Evolutionary conservation across 345 rosid genomes (phyloP).

Genomic region (Noccaea caerulescens): DNA sequence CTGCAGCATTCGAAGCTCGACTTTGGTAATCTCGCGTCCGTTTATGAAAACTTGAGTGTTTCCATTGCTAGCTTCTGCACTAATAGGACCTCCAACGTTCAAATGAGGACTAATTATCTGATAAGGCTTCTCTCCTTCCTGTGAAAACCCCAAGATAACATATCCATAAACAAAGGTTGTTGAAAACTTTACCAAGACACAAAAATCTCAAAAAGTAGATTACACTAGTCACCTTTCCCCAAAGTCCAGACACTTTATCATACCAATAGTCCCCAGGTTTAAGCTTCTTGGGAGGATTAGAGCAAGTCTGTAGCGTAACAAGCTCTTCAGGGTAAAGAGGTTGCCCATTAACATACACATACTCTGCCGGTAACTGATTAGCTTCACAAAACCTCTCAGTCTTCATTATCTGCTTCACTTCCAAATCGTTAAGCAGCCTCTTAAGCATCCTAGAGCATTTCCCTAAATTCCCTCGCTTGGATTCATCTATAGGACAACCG

Average conservation of each 20-base stretch:
- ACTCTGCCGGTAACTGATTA: conserved; percentile 90
- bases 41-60: conserved; percentile 90
- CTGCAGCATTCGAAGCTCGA: conserved; percentile 97
- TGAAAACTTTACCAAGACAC: not conserved
- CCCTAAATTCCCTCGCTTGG: conserved; percentile 72
- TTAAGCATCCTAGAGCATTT: conserved; percentile 95
- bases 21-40: conserved; percentile 94
- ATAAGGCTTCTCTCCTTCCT: conserved; percentile 96
- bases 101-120: conserved; percentile 90
- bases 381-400: conserved; percentile 90
- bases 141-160: conserved; percentile 12
- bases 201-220: conserved; percentile 13
- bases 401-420: conserved; percentile 91
- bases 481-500: conserved; percentile 80
- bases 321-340: conserved; percentile 85
- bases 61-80: conserved; percentile 88
- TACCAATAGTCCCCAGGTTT: conserved; percentile 99
- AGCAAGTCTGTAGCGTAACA: conserved; percentile 72
- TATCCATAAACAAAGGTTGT: conserved; percentile 21
- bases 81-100: conserved; percentile 86
- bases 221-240: conserved; percentile 88
- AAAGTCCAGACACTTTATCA: conserved; percentile 97
- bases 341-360: conserved; percentile 78
- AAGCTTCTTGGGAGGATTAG: conserved; percentile 87
- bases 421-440: conserved; percentile 86